Percentiles rank a stretch among this genome's conserved stretches.
phyloP scores from a whole-genome alignment of 2,329 filamentous ascomycete species.

The Penicillium sp. region DNA sequence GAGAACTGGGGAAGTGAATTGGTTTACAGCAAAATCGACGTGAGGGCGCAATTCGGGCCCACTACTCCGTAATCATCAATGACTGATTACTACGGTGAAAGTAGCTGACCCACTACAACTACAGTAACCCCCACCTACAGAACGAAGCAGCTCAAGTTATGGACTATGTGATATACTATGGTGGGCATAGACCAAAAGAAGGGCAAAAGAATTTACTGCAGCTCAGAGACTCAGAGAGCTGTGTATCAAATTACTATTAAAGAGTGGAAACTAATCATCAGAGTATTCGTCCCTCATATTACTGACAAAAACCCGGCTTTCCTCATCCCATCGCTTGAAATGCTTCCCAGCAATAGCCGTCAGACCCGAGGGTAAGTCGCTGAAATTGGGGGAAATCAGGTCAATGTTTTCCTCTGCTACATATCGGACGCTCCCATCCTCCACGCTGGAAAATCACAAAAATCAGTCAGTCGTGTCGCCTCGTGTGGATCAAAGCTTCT shows the following conservation, averaged over 20 bases:
- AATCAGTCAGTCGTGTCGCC: constrained; percentile 17
- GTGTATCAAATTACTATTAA: not conserved
- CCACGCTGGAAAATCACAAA: constrained; percentile 52
- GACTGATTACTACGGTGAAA: too few species aligned
- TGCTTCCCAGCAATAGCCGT: constrained; percentile 76
- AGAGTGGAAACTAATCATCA: constrained; percentile 64
- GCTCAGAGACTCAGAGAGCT: not conserved
- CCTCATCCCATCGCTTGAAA: constrained; percentile 82
- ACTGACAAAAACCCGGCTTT: constrained; percentile 72
- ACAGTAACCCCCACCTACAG: too few species aligned
- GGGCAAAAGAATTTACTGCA: not conserved
- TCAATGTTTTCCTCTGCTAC: constrained; percentile 82
- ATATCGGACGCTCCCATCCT: constrained; percentile 71
- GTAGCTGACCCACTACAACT: too few species aligned
- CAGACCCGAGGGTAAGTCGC: constrained; percentile 55
- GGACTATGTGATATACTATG: too few species aligned
- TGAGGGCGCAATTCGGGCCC: not conserved
- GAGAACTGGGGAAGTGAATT: not conserved
- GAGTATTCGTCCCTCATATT: constrained; percentile 84
- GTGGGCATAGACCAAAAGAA: not conserved
- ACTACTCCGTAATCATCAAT: not conserved
- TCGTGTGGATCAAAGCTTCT: not conserved
- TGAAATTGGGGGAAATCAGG: constrained; percentile 58
- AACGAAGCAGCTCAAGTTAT: too few species aligned
- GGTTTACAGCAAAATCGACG: not conserved